A percentile compares a stretch with the other conserved stretches of the same genome.
phyloP scores from a whole-genome alignment of 192 early-diverging fungal species.

The Phlyctochytrium planicorne region DNA sequence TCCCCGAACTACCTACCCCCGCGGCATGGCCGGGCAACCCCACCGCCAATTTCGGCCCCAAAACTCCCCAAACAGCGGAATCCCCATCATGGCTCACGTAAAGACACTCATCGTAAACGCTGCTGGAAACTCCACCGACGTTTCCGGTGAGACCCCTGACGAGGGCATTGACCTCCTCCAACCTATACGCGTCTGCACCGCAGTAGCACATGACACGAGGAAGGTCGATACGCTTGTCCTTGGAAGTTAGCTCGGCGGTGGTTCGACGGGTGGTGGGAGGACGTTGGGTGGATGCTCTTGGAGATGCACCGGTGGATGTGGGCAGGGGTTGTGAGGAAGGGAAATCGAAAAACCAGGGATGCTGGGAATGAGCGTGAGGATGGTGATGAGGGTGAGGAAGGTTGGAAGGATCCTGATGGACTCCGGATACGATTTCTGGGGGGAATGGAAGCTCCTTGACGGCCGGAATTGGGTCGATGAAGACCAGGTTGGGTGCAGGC shows the following conservation, averaged over 20 bases:
- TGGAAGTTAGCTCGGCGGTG: conserved; percentile 59
- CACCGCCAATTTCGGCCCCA: too few relatives aligned
- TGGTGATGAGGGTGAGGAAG: neutral
- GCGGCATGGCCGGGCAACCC: too few relatives aligned
- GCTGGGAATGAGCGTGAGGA: neutral
- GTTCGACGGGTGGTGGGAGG: conserved; percentile 20
- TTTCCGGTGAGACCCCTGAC: conserved; percentile 10
- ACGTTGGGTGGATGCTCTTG: too few relatives aligned
- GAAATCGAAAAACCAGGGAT: neutral
- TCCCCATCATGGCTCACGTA: conserved; percentile 41
- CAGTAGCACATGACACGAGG: conserved; percentile 61
- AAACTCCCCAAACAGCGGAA: neutral
- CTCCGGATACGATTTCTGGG: neutral
- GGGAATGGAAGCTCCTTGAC: neutral
- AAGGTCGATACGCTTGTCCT: conserved; percentile 67
- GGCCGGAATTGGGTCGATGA: neutral
- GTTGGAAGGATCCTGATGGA: neutral
- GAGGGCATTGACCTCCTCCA: conserved; percentile 28
- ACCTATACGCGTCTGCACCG: conserved; percentile 42
- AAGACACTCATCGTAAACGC: conserved; percentile 52
- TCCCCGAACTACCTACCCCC: too few relatives aligned
- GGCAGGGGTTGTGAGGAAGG: neutral
- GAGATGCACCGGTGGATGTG: neutral
- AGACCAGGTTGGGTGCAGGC: neutral
- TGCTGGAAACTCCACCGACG: conserved; percentile 30